Conservation (phyloP, 2,329 filamentous ascomycete species). For the Ceratocystis diversiconidia region DNA sequence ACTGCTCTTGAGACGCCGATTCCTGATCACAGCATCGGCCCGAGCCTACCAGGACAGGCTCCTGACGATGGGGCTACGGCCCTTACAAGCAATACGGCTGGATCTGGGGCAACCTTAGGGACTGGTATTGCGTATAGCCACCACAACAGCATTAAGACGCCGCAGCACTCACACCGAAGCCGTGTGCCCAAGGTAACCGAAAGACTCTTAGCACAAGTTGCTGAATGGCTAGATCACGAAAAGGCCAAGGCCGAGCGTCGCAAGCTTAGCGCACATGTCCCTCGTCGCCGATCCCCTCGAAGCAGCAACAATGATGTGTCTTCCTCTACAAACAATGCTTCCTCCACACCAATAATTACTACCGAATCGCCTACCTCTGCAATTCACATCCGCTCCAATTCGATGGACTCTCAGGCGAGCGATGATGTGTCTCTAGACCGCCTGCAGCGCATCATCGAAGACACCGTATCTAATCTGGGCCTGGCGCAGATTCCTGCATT, state of each 20-base stretch:
- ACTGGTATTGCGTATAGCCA: not conserved
- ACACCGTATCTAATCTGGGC: constrained; percentile 43
- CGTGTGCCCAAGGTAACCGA: constrained; percentile 27
- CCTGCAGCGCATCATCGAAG: constrained; percentile 65
- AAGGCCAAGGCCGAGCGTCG: constrained; percentile 45
- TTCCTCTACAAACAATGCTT: constrained; percentile 11
- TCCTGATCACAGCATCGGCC: constrained; percentile 2
- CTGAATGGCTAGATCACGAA: constrained; percentile 73
- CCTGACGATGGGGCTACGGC: constrained; percentile 22
- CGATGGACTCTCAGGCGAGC: constrained; percentile 51
- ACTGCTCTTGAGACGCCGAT: constrained; percentile 6
- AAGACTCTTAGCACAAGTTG: constrained; percentile 57
- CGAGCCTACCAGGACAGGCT: not conserved
- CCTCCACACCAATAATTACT: not conserved
- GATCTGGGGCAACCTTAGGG: not conserved
- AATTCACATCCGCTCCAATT: constrained; percentile 32
- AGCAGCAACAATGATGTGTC: constrained; percentile 11
- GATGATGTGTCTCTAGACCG: constrained; percentile 57
- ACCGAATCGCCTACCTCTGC: not conserved
- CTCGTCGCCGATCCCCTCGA: constrained; percentile 28
- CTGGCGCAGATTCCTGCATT: constrained; percentile 33
- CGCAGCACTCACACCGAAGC: constrained; percentile 12
- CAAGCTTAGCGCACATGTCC: constrained; percentile 29
- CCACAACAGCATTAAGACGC: constrained; percentile 19
- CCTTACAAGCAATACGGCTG: not conserved